Percentiles rank a stretch among this genome's conserved stretches.
phyloP scores from a whole-genome alignment of 1,139 yeast species.

The Saccharomycopsis phalli region DNA sequence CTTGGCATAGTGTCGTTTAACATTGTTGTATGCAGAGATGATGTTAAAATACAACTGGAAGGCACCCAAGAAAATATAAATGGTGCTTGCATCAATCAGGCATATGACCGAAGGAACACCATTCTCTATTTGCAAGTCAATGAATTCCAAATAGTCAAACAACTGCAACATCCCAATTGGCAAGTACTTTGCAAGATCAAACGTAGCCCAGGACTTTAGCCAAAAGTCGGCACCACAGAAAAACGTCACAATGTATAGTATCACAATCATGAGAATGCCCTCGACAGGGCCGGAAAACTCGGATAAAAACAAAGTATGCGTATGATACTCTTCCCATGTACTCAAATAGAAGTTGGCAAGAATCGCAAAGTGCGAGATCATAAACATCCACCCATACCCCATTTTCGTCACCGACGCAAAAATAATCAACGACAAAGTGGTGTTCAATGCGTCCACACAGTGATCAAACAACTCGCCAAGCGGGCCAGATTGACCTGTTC shows the following conservation, averaged over 20 bases:
- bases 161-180: slow-evolving; percentile 6
- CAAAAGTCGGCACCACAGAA: slow-evolving; percentile 63
- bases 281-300: slow-evolving; percentile 92
- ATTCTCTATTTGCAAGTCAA: background rate
- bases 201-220: slow-evolving; percentile 31
- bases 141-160: slow-evolving; percentile 5
- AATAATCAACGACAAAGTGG: slow-evolving; percentile 67
- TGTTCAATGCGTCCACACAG: slow-evolving; percentile 84
- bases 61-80: slow-evolving; percentile 43
- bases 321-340: slow-evolving; percentile 95
- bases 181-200: slow-evolving; percentile 5
- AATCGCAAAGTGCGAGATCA: slow-evolving; percentile 66
- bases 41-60: slow-evolving; percentile 63
- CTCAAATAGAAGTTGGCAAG: slow-evolving; percentile 78
- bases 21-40: slow-evolving; percentile 64
- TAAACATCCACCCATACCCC: slow-evolving; percentile 58
- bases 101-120: slow-evolving; percentile 12
- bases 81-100: slow-evolving; percentile 31
- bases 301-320: slow-evolving; percentile 73
- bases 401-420: slow-evolving; percentile 66
- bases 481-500: slow-evolving; percentile 93
- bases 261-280: slow-evolving; percentile 65
- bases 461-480: slow-evolving; percentile 92
- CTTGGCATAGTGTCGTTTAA: slow-evolving; percentile 39
- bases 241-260: slow-evolving; percentile 53